A percentile compares a stretch with the other conserved stretches of the same genome.
These are phyloP conservation scores for Marchantia paleacea DNA, from an alignment of 225 moss, liverwort and hornwort genomes.

Conservation along the genomic window DNA sequence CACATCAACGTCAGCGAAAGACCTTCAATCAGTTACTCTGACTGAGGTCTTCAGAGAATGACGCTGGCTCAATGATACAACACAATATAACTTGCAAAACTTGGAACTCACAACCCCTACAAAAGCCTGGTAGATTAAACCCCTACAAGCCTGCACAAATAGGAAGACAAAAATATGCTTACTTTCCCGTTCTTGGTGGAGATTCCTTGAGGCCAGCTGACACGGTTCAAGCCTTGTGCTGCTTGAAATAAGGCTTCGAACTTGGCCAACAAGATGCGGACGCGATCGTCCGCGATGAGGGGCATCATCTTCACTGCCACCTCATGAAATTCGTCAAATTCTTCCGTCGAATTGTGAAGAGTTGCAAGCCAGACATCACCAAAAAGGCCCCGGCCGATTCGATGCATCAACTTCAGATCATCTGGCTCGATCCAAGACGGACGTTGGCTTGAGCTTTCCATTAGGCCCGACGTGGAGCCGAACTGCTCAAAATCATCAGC, in stretches of 20 bases:
- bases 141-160: neutral
- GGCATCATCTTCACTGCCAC: conserved; percentile 97
- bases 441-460: conserved; percentile 19
- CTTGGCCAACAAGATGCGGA: conserved; percentile 55
- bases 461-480: conserved; percentile 19
- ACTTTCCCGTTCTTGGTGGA: conserved; percentile 82
- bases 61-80: no score
- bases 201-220: conserved; percentile 94
- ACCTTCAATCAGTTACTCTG: no score
- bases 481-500: conserved; percentile 39
- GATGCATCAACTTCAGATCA: conserved; percentile 79
- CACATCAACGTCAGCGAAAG: no score
- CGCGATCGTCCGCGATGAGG: conserved; percentile 63
- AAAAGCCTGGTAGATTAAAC: neutral
- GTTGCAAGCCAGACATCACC: conserved; percentile 95
- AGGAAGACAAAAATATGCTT: conserved; percentile 21
- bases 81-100: no score
- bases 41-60: no score
- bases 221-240: conserved; percentile 62
- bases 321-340: conserved; percentile 97
- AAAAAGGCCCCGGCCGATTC: conserved; percentile 84
- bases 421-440: conserved; percentile 72
- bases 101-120: no score
- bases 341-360: conserved; percentile 85
- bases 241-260: conserved; percentile 65